phyloP scores from a whole-genome alignment of 768 basidiomycete species.

The Termitomyces bulborhizus region DNA sequence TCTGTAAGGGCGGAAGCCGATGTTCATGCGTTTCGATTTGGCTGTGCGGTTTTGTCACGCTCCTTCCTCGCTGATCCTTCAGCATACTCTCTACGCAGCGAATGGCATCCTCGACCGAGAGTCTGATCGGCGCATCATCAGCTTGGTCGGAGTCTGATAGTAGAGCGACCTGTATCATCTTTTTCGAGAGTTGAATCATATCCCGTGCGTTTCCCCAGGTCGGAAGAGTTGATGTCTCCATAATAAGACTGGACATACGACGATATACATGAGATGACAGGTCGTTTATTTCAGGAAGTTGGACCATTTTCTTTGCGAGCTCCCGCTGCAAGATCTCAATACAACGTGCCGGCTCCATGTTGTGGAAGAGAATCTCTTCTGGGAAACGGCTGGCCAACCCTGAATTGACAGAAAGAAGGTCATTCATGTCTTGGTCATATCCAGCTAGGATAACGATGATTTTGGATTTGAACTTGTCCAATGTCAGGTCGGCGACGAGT shows the following conservation, averaged over 20 bases:
- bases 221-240: neutral
- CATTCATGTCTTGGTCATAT: conserved; percentile 63
- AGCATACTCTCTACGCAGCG: conserved; percentile 45
- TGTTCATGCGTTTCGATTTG: neutral
- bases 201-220: conserved; percentile 1
- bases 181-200: neutral
- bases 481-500: conserved; percentile 56
- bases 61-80: conserved; percentile 25
- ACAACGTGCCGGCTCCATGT: conserved; percentile 34
- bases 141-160: neutral
- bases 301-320: neutral
- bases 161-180: neutral
- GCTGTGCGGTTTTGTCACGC: neutral
- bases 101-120: neutral
- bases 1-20: neutral
- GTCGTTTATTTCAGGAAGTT: neutral
- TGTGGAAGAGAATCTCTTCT: conserved; percentile 47
- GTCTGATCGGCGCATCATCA: conserved; percentile 1
- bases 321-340: neutral
- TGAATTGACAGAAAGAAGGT: conserved; percentile 49
- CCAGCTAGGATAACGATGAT: conserved; percentile 66
- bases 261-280: neutral
- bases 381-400: conserved; percentile 67
- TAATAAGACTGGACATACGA: neutral
- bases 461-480: conserved; percentile 49